Base-by-base conservation (phyloP, 148 eudicot species). In the Beta vulgaris region DNA sequence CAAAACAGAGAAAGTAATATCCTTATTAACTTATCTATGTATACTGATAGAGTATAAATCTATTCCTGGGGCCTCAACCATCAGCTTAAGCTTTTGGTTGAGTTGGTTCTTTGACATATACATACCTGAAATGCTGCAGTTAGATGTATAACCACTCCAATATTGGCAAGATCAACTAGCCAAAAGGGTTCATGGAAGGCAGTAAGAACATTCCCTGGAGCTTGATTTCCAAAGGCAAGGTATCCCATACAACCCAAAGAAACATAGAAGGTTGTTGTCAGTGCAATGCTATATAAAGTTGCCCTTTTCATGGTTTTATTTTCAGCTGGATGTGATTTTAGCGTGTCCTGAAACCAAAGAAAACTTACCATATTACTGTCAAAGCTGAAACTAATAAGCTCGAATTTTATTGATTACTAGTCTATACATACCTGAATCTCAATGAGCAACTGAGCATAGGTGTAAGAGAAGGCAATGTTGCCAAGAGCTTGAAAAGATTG, bases 281-380 rank as follows among this genome's bases (percentile, higher is more conserved):
- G 6, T 32, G 75, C 71, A 36, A 80, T 74, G 75, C 78, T 75
- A 34, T 19, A 69, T 51, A 80, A 36, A 2, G 82, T 75, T 60
- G 79, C 82, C 65, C 82, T 75, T 34, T 80, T 80, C 82, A 80
- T 80, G 18, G 82, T 80, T 57, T 80, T 80, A 59, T 61, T 80
- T 71, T 80, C 82, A 3, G 82, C 75, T 51, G 82, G 79, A 26
- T 79, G 82, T 21, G 71, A 48, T 62, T 75, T 80, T 19, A 80
- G 62, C n/a, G 82, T 70, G 54, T 80, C 82, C 82, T 80, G 43
- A 32, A 49, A 77, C 18, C 68, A 4, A 6, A 25, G 16, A 49
- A 34, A 21, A 60, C 4, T 26, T 25, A 19, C 39, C 7, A 37
- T 16, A 36, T 1, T 16, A 13, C 16, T 4, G 51, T 16, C 3